Evolutionary conservation across 2,329 filamentous ascomycete species (phyloP).

Genomic region (Pestalotiopsis sp.): DNA sequence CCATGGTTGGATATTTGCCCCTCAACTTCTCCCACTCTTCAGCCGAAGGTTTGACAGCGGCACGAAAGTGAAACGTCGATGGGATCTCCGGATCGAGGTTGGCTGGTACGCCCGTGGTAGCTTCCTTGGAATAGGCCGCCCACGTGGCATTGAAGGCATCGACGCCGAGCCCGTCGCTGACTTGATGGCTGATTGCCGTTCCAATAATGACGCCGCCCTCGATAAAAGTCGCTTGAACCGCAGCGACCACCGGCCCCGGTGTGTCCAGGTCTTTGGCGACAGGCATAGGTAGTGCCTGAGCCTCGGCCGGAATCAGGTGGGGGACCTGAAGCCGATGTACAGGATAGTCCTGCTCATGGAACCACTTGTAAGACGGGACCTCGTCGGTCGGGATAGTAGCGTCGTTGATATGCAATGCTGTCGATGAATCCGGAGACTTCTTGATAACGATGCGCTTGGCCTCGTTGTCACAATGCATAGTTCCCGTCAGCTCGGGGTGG

Average conservation of each 20-base stretch:
- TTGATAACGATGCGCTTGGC: slow-evolving; percentile 7
- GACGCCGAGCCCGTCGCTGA: slow-evolving; percentile 6
- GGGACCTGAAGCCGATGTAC: neutral
- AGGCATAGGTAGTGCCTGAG: neutral
- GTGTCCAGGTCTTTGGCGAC: slow-evolving; percentile 4
- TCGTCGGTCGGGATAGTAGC: neutral
- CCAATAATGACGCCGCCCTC: slow-evolving; percentile 5
- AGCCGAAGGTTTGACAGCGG: neutral
- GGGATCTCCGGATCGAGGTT: neutral
- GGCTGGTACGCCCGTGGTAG: neutral
- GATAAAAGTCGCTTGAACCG: slow-evolving; percentile 8
- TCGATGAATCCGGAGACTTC: neutral
- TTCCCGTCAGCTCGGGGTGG: slow-evolving; percentile 5
- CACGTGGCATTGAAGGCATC: slow-evolving; percentile 1
- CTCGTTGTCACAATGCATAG: slow-evolving; percentile 11
- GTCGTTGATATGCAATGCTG: neutral
- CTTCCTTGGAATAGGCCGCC: slow-evolving; percentile 8
- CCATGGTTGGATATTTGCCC: slow-evolving; percentile 4
- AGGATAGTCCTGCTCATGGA: neutral
- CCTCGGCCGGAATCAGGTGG: neutral
- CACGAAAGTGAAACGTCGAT: neutral
- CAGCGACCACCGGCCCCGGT: neutral
- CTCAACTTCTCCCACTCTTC: neutral
- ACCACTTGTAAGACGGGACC: neutral
- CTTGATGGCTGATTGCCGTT: slow-evolving; percentile 1